phyloP scores from a whole-genome alignment of 768 basidiomycete species.

The Goffeauzyma gilvescens region DNA sequence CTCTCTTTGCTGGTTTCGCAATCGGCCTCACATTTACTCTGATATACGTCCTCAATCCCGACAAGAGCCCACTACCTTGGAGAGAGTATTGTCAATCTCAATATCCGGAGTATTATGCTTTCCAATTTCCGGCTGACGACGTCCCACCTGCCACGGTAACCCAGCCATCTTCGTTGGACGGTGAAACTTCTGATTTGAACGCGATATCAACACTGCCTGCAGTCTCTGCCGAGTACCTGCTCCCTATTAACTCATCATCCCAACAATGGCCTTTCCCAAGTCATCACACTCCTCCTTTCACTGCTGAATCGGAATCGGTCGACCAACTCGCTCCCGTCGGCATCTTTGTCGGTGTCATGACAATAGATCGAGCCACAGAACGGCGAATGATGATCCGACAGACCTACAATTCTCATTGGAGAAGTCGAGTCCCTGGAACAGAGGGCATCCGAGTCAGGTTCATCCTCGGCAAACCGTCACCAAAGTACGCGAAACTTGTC shows the following conservation, averaged over 20 bases:
- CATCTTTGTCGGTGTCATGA: slow-evolving; percentile 74
- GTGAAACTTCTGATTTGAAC: neutral
- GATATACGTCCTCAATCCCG: slow-evolving; percentile 84
- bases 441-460: slow-evolving; percentile 75
- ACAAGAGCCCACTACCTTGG: slow-evolving; percentile 89
- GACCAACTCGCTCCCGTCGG: slow-evolving; percentile 64
- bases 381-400: slow-evolving; percentile 69
- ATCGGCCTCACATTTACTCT: slow-evolving; percentile 67
- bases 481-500: slow-evolving; percentile 59
- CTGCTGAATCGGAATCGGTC: slow-evolving; percentile 38
- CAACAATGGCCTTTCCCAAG: slow-evolving; percentile 21
- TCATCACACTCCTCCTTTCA: slow-evolving; percentile 14
- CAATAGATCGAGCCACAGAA: slow-evolving; percentile 64
- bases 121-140: slow-evolving; percentile 10
- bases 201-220: slow-evolving; percentile 17
- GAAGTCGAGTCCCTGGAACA: slow-evolving; percentile 51
- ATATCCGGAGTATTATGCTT: slow-evolving; percentile 29
- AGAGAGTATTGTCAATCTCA: slow-evolving; percentile 64
- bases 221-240: slow-evolving; percentile 16
- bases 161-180: neutral
- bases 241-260: slow-evolving; percentile 19
- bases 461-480: slow-evolving; percentile 64
- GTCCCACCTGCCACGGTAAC: neutral
- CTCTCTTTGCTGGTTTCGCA: slow-evolving; percentile 62
- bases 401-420: slow-evolving; percentile 70